phyloP scores from a whole-genome alignment of 75 land plant genomes.

The Gnetum montanum region DNA sequence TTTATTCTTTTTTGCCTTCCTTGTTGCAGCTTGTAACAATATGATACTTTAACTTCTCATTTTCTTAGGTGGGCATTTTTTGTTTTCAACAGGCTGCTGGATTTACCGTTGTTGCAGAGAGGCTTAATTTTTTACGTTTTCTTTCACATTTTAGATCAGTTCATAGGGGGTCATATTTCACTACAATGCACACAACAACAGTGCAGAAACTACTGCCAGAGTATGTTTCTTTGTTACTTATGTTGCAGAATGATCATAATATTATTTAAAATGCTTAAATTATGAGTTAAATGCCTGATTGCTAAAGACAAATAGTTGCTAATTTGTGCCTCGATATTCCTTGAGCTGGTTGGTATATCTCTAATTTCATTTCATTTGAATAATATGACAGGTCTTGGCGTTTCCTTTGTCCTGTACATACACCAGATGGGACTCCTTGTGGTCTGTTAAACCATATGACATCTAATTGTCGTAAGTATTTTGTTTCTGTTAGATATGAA shows the following conservation, averaged over 20 bases:
- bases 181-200: conserved; percentile 80
- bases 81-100: conserved; percentile 53
- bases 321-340: no score
- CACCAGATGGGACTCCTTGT: conserved; percentile 97
- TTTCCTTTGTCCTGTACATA: conserved; percentile 96
- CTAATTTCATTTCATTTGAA: conserved; percentile 1
- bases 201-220: conserved; percentile 96
- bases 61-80: background rate
- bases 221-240: conserved; percentile 30
- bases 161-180: conserved; percentile 91
- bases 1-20: no score
- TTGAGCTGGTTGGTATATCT: background rate
- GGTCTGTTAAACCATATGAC: conserved; percentile 90
- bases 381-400: conserved; percentile 80
- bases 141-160: conserved; percentile 91
- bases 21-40: no score
- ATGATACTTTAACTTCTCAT: no score
- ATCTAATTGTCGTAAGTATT: conserved; percentile 68
- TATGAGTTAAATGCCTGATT: background rate
- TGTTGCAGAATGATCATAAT: background rate
- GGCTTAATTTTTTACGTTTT: conserved; percentile 84
- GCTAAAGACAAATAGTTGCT: no score
- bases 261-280: background rate
- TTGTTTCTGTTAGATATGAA: no score
- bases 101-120: conserved; percentile 80